These are phyloP conservation scores for Cladosporium sphaerospermum DNA, from an alignment of 2,329 filamentous ascomycete species.

Conservation along the genomic window DNA sequence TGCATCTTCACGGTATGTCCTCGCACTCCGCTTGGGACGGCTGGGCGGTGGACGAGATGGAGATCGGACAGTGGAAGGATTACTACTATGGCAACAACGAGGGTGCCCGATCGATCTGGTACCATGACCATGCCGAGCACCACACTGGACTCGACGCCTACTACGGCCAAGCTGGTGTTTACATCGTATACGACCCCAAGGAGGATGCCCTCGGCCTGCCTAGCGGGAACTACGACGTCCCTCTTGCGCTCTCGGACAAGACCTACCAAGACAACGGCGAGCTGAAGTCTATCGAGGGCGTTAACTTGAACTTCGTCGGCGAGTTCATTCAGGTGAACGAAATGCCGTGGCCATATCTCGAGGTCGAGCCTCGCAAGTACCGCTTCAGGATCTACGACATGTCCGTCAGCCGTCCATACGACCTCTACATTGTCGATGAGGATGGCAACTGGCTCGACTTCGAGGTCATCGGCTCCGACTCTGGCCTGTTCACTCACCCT, in stretches of 20 bases:
- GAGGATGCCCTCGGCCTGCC: slow-evolving; percentile 48
- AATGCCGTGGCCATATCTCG: slow-evolving; percentile 53
- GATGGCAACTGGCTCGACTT: slow-evolving; percentile 40
- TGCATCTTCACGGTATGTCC: slow-evolving; percentile 52
- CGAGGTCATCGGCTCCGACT: slow-evolving; percentile 50
- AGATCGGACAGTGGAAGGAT: slow-evolving; percentile 48
- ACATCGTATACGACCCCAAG: slow-evolving; percentile 47
- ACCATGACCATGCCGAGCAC: slow-evolving; percentile 44
- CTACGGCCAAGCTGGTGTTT: slow-evolving; percentile 51
- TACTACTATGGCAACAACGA: slow-evolving; percentile 57
- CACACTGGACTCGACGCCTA: slow-evolving; percentile 51
- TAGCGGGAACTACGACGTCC: slow-evolving; percentile 48
- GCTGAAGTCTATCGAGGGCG: slow-evolving; percentile 41
- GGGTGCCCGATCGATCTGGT: slow-evolving; percentile 51
- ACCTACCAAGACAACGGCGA: slow-evolving; percentile 48
- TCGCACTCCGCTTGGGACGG: slow-evolving; percentile 40
- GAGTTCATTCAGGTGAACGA: slow-evolving; percentile 55
- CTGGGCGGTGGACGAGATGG: slow-evolving; percentile 50
- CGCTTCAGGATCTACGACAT: slow-evolving; percentile 51
- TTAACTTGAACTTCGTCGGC: slow-evolving; percentile 47
- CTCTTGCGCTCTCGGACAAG: slow-evolving; percentile 46
- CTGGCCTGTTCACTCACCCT: slow-evolving; percentile 45
- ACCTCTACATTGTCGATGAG: slow-evolving; percentile 41
- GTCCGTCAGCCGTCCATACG: slow-evolving; percentile 43
- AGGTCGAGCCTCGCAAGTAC: slow-evolving; percentile 57